Evolutionary conservation across 2,329 filamentous ascomycete genomes (phyloP), one percentile per base, ranked within the genome.

Genomic region (Hypoxylon sp.): DNA sequence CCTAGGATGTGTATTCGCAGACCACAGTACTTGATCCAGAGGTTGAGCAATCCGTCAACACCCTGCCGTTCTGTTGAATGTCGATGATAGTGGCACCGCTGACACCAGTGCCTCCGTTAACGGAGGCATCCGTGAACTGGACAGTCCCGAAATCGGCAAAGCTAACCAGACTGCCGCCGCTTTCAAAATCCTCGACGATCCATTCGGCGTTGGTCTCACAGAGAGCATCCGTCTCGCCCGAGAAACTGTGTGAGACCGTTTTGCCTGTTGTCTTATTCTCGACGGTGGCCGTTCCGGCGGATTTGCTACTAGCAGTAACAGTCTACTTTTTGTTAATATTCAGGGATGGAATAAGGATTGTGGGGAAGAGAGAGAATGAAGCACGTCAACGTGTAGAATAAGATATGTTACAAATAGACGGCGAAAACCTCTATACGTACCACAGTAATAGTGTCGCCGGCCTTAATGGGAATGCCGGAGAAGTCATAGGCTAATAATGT

Each of bases 161-260:
- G 4, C 79, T 74, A 4, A 85, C 81, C 55, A 82, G 77, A 16
- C 72, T 66, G 42, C 72, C 72, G 44, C 78, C 77, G 2, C 74
- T 73, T 64, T 80, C 77, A 68, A 82, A 85, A 67, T 85, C 84
- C 77, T 89, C 86, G 12, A 89, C 85, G 69, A 89, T 88, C 86
- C 86, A 89, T 72, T 89, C 87, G 9, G 85, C 87, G 65, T 87
- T 87, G 70, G 82, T 82, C 71, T 85, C 80, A 71, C 82, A 85
- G 12, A 88, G 80, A 14, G 71, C 66, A n/a, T 75, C 75, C 2
- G 73, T 73, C 51, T 85, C 77, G 54, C 77, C 79, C 40, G 71
- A 77, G 74, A 89, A 83, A 3, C 77, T 80, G 76, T 89, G 83
- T 14, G 80, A 81, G 26, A 85, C 85, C 3, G 72, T 80, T 72